phyloP scores from a whole-genome alignment of 75 land plant species.

The Azolla pinnata region DNA sequence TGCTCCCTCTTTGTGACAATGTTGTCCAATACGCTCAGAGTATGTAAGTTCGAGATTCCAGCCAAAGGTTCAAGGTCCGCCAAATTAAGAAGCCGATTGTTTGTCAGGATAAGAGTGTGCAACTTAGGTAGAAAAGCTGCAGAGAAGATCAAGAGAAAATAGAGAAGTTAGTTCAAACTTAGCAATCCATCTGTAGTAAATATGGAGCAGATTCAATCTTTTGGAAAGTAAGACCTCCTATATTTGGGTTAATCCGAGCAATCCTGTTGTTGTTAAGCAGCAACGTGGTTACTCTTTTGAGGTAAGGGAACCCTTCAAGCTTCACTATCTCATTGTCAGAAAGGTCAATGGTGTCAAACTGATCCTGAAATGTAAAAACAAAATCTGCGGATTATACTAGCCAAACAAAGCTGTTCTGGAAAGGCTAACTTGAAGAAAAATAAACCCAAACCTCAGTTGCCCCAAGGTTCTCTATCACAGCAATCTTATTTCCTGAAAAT shows the following conservation, averaged over 20 bases:
- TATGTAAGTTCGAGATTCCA: slow-evolving; percentile 64
- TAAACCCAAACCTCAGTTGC: slow-evolving; percentile 74
- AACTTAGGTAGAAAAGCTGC: slow-evolving; percentile 88
- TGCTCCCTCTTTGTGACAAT: slow-evolving; percentile 73
- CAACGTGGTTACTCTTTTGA: slow-evolving; percentile 74
- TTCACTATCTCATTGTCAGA: slow-evolving; percentile 99
- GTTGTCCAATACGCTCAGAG: slow-evolving; percentile 76
- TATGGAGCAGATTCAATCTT: too few species aligned
- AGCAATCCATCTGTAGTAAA: too few species aligned
- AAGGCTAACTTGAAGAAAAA: too few species aligned
- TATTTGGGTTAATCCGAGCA: slow-evolving; percentile 78
- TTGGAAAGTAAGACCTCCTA: slow-evolving; percentile 62
- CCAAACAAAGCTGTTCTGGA: too few species aligned
- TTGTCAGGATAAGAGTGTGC: slow-evolving; percentile 83
- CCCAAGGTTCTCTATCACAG: slow-evolving; percentile 87
- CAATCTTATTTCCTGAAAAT: slow-evolving; percentile 81
- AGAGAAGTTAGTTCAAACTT: too few species aligned
- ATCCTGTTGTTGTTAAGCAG: slow-evolving; percentile 88
- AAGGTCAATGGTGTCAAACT: slow-evolving; percentile 91
- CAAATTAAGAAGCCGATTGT: slow-evolving; percentile 81
- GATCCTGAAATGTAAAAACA: slow-evolving; percentile 47
- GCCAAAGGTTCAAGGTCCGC: slow-evolving; percentile 92
- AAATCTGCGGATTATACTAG: background rate
- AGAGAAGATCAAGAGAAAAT: too few species aligned
- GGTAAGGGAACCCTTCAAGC: slow-evolving; percentile 78